phyloP scores from a whole-genome alignment of 2,329 filamentous ascomycete species.

The Penicillium brevicompactum region DNA sequence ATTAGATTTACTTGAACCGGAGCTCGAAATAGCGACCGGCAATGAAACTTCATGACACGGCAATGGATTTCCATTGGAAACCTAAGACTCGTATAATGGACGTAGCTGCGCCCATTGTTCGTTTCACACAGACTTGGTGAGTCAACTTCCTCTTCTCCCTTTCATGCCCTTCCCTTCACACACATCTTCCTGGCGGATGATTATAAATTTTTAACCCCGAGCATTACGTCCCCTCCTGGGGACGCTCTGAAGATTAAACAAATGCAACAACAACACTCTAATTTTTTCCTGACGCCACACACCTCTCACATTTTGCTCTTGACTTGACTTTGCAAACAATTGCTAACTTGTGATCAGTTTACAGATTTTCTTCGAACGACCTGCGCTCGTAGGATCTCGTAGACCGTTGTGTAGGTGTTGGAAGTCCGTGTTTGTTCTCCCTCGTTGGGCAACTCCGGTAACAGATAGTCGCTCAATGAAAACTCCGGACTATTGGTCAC shows the following conservation, averaged over 20 bases:
- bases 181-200: slow-evolving; percentile 51
- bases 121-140: slow-evolving; percentile 29
- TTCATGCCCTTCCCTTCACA: background rate
- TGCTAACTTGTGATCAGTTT: slow-evolving; percentile 23
- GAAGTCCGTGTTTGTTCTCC: slow-evolving; percentile 3
- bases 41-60: slow-evolving; percentile 37
- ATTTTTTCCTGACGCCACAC: slow-evolving; percentile 66
- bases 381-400: slow-evolving; percentile 12
- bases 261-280: slow-evolving; percentile 69
- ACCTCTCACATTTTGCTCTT: slow-evolving; percentile 12
- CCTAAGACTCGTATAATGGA: slow-evolving; percentile 31
- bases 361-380: slow-evolving; percentile 15
- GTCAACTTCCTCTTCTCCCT: slow-evolving; percentile 16
- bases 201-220: slow-evolving; percentile 71
- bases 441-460: slow-evolving; percentile 7
- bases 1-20: slow-evolving; percentile 36
- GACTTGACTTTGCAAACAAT: slow-evolving; percentile 18
- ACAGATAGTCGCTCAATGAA: slow-evolving; percentile 12
- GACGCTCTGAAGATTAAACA: slow-evolving; percentile 57
- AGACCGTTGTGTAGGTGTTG: slow-evolving; percentile 13
- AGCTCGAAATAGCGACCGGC: slow-evolving; percentile 33
- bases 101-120: slow-evolving; percentile 39
- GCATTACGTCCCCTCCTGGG: slow-evolving; percentile 36
- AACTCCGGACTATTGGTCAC: background rate
- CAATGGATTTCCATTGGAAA: slow-evolving; percentile 20